phyloP scores from a whole-genome alignment of 208 protist species.

The Crithidia thermophila region DNA sequence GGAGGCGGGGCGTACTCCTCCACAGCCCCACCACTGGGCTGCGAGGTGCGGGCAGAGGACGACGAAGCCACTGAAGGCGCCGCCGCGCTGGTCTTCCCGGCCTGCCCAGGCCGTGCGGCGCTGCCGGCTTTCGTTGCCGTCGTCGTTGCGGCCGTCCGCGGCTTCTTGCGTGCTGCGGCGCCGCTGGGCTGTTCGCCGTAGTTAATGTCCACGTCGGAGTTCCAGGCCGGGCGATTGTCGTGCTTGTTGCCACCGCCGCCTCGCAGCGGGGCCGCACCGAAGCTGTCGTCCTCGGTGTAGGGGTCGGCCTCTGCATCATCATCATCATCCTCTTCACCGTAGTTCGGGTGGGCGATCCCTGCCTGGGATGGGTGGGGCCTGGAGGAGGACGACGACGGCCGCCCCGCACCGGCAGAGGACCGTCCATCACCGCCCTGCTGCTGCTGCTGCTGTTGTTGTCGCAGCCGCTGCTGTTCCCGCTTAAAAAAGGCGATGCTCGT shows the following conservation, averaged over 20 bases:
- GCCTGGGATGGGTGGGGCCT: neutral
- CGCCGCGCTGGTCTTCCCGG: neutral
- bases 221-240: constrained; percentile 57
- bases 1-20: too few species aligned
- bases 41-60: neutral
- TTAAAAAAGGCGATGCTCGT: constrained; percentile 83
- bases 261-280: neutral
- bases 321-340: constrained; percentile 16
- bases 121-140: constrained; percentile 14
- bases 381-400: constrained; percentile 7
- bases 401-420: neutral
- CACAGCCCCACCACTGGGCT: neutral
- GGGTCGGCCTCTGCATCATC: constrained; percentile 18
- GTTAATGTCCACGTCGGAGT: constrained; percentile 50
- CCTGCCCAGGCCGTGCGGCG: too few species aligned
- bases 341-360: neutral
- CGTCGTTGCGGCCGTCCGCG: constrained; percentile 5
- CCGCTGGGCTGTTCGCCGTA: constrained; percentile 19
- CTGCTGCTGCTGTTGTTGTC: constrained; percentile 26
- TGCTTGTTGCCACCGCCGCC: neutral
- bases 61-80: constrained; percentile 3
- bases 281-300: constrained; percentile 15
- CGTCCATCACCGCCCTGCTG: constrained; percentile 5
- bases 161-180: constrained; percentile 33
- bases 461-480: constrained; percentile 51